A percentile compares a stretch with the other conserved stretches of the same genome.
Evolutionary conservation across 768 basidiomycete genomes (phyloP).

Genomic region (Cyathus striatus): DNA sequence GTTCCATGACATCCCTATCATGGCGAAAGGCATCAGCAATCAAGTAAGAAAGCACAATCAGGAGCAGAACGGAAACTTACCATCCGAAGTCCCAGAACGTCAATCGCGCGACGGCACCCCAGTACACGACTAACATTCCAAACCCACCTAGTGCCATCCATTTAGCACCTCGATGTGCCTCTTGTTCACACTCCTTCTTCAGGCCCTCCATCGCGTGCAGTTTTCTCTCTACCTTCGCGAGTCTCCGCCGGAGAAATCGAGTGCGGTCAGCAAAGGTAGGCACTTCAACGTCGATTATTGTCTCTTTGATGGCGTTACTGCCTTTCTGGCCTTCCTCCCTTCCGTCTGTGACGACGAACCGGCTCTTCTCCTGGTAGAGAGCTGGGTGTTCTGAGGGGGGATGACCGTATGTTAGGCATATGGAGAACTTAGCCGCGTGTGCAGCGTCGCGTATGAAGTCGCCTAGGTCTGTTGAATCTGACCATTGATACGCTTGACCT

Average conservation of each 20-base stretch:
- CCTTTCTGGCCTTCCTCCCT: too few relatives aligned
- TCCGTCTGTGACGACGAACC: neutral
- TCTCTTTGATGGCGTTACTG: conserved; percentile 8
- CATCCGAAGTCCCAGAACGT: conserved; percentile 62
- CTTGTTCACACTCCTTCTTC: conserved; percentile 50
- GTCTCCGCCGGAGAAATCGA: conserved; percentile 45
- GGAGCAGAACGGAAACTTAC: conserved; percentile 20
- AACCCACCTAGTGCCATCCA: conserved; percentile 55
- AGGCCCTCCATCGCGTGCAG: conserved; percentile 46
- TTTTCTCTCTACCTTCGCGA: conserved; percentile 36
- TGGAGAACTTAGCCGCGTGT: conserved; percentile 45
- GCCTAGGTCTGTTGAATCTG: conserved; percentile 56
- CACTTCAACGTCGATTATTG: conserved; percentile 44
- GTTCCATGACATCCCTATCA: conserved; percentile 64
- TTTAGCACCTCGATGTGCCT: conserved; percentile 52
- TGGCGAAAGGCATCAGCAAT: neutral
- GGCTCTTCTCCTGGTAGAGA: neutral
- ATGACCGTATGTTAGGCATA: conserved; percentile 29
- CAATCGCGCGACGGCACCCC: conserved; percentile 57
- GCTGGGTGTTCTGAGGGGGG: neutral
- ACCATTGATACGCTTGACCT: conserved; percentile 46
- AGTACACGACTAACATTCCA: conserved; percentile 56
- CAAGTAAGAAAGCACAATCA: neutral
- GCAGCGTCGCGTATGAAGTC: conserved; percentile 66
- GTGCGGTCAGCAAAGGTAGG: conserved; percentile 63